Percentiles rank a stretch among this genome's conserved stretches.
Conservation (phyloP, 1,284 basidiomycete species). For the Rugosomyces carneus region DNA sequence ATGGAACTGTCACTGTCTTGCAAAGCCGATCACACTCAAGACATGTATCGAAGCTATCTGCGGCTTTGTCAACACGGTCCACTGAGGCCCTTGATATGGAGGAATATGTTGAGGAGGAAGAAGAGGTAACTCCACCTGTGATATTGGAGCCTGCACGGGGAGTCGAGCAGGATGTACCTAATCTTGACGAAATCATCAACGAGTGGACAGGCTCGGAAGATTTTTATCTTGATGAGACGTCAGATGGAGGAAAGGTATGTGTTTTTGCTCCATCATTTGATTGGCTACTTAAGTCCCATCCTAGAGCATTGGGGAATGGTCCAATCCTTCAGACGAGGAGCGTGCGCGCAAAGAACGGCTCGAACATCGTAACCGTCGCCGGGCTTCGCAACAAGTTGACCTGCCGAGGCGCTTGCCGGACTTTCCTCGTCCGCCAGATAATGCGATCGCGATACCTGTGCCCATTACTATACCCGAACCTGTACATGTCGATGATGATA, state of each 20-base stretch:
- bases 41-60: conserved; percentile 63
- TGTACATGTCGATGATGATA: conserved; percentile 46
- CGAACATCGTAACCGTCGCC: conserved; percentile 52
- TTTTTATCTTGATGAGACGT: conserved; percentile 41
- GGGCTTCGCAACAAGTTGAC: conserved; percentile 39
- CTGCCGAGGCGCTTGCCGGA: conserved; percentile 63
- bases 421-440: conserved; percentile 68
- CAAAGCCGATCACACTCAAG: conserved; percentile 58
- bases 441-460: conserved; percentile 31
- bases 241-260: conserved; percentile 55
- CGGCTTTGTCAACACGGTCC: conserved; percentile 57
- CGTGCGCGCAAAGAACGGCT: conserved; percentile 61
- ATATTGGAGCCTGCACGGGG: conserved; percentile 5
- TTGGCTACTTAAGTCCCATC: conserved; percentile 2
- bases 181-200: conserved; percentile 37
- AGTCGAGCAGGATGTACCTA: conserved; percentile 17
- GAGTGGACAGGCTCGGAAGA: conserved; percentile 83
- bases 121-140: conserved; percentile 10
- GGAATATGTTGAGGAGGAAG: conserved; percentile 29
- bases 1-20: conserved; percentile 39
- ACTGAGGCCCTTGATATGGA: conserved; percentile 46
- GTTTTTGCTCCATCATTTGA: conserved; percentile 8
- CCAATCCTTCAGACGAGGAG: conserved; percentile 85
- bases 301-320: conserved; percentile 80
- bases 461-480: conserved; percentile 3